phyloP scores from a whole-genome alignment of 495 filamentous ascomycete genomes.

The Penicillium tannophilum region DNA sequence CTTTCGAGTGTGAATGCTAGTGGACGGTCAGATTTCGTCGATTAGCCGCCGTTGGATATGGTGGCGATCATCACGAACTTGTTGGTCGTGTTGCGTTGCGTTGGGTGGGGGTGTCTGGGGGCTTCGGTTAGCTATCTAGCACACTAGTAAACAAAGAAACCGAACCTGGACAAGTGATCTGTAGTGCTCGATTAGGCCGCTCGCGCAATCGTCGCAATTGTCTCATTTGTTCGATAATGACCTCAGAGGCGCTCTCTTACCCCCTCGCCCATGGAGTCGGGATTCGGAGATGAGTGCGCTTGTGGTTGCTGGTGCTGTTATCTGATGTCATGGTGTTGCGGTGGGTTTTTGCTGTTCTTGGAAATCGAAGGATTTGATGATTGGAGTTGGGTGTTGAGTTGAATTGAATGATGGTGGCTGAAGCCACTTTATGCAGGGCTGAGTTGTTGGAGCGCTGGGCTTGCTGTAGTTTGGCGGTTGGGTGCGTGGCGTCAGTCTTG shows the following conservation, averaged over 20 bases:
- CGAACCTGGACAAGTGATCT: neutral
- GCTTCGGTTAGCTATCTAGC: neutral
- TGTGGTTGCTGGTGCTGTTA: neutral
- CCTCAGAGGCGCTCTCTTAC: constrained; percentile 1
- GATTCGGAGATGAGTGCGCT: neutral
- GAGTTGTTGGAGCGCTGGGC: neutral
- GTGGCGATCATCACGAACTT: neutral
- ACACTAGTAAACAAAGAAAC: neutral
- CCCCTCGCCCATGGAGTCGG: neutral
- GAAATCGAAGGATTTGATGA: neutral
- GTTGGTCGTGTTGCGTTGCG: neutral
- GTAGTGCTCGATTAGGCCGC: neutral
- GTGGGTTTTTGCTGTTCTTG: no score
- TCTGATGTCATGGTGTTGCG: neutral
- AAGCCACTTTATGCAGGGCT: neutral
- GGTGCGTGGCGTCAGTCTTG: neutral
- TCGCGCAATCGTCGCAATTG: neutral
- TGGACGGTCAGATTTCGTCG: neutral
- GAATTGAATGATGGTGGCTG: neutral
- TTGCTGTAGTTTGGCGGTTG: neutral
- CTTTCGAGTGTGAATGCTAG: neutral
- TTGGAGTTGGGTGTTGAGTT: neutral
- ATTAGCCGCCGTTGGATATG: neutral
- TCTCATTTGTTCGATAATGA: constrained; percentile 3
- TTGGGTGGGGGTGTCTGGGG: no score